phyloP scores from a whole-genome alignment of 768 basidiomycete species.

The Leucocoprinus birnbaumii region DNA sequence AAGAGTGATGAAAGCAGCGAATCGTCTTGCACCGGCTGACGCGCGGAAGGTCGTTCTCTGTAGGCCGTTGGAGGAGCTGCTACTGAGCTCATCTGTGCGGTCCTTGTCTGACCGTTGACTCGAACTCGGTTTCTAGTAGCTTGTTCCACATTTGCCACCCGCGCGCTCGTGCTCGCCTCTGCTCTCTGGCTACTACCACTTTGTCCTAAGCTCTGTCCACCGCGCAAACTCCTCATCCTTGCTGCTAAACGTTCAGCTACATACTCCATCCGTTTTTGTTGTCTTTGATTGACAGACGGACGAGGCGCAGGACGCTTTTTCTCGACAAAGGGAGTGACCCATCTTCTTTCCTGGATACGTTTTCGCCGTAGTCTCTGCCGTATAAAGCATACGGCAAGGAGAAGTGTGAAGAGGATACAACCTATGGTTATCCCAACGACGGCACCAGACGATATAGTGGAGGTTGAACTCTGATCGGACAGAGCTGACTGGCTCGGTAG shows the following conservation, averaged over 20 bases:
- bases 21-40: not conserved
- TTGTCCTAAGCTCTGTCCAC: not conserved
- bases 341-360: slow-evolving; percentile 29
- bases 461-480: no score
- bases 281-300: slow-evolving; percentile 10
- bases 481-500: not conserved
- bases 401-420: slow-evolving; percentile 34
- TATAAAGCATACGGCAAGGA: slow-evolving; percentile 40
- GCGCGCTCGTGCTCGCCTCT: not conserved
- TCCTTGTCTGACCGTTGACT: no score
- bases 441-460: slow-evolving; percentile 39
- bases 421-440: slow-evolving; percentile 51
- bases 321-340: slow-evolving; percentile 25
- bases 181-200: not conserved
- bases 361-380: slow-evolving; percentile 44
- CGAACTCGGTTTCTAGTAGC: no score
- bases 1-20: not conserved
- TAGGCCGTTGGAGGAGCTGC: not conserved
- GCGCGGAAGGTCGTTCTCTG: not conserved
- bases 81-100: not conserved
- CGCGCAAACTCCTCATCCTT: not conserved
- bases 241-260: slow-evolving; percentile 4
- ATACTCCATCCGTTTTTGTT: slow-evolving; percentile 7
- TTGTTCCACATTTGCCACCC: no score
- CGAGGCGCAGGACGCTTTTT: slow-evolving; percentile 26